A percentile compares a stretch with the other conserved stretches of the same genome.
phyloP scores from a whole-genome alignment of 371 early-diverging fungal species.

The Paraphysoderma sedebokerense region DNA sequence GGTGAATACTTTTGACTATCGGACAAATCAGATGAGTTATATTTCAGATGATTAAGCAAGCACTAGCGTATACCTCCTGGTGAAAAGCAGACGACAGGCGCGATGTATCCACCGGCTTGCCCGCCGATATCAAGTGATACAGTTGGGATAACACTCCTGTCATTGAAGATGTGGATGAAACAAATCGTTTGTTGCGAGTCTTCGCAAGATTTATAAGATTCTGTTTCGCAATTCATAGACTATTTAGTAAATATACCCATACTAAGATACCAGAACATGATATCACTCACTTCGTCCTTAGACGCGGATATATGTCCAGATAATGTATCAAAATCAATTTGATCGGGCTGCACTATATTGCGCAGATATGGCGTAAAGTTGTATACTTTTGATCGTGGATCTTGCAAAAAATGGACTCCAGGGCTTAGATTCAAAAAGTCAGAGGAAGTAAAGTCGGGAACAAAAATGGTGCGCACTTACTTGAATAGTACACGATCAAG shows the following conservation, averaged over 20 bases:
- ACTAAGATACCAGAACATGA: neutral
- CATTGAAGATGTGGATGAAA: slow-evolving; percentile 81
- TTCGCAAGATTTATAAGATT: slow-evolving; percentile 25
- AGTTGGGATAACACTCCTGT: slow-evolving; percentile 57
- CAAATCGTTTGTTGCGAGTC: slow-evolving; percentile 27
- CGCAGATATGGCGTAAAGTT: slow-evolving; percentile 65
- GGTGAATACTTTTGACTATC: slow-evolving; percentile 34
- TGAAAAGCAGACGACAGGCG: slow-evolving; percentile 40
- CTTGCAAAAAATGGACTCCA: slow-evolving; percentile 68
- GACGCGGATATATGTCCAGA: slow-evolving; percentile 66
- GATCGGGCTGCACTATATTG: slow-evolving; percentile 49
- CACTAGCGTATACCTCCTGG: slow-evolving; percentile 19
- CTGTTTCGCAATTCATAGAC: slow-evolving; percentile 8
- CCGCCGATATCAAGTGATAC: slow-evolving; percentile 51
- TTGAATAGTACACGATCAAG: slow-evolving; percentile 66
- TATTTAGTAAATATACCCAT: neutral
- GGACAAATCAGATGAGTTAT: neutral
- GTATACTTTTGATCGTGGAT: slow-evolving; percentile 53
- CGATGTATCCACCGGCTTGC: slow-evolving; percentile 37
- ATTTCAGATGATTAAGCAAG: neutral
- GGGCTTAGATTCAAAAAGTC: slow-evolving; percentile 24
- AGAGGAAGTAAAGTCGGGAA: neutral
- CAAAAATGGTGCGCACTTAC: slow-evolving; percentile 15
- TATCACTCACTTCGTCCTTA: slow-evolving; percentile 31
- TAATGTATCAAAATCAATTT: slow-evolving; percentile 61